Evolutionary conservation across 2,329 filamentous ascomycete genomes (phyloP).

Genomic region (Cryphonectria japonica): DNA sequence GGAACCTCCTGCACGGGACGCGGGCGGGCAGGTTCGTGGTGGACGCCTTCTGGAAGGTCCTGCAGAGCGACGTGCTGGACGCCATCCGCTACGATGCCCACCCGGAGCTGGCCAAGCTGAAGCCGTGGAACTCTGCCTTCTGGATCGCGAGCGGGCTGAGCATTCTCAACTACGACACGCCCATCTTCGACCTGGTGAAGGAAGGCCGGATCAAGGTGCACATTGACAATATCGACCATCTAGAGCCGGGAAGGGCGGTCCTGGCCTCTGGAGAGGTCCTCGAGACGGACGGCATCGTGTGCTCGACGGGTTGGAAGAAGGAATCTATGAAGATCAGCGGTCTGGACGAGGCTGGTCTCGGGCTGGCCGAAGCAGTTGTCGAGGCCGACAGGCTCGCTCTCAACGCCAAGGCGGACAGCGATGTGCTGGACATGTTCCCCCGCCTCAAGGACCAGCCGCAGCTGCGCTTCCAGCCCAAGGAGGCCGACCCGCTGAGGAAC

Average conservation of each 20-base stretch:
- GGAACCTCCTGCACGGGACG: slow-evolving; percentile 55
- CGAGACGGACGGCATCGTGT: slow-evolving; percentile 51
- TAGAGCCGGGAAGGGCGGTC: slow-evolving; percentile 45
- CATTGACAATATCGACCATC: slow-evolving; percentile 48
- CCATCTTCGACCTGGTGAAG: slow-evolving; percentile 55
- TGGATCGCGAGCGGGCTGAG: slow-evolving; percentile 56
- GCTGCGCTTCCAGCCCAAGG: slow-evolving; percentile 15
- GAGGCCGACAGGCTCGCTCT: slow-evolving; percentile 20
- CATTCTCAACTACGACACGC: slow-evolving; percentile 57
- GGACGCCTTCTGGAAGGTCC: slow-evolving; percentile 52
- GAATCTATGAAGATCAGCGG: slow-evolving; percentile 47
- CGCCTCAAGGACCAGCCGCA: slow-evolving; percentile 21
- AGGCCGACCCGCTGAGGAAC: slow-evolving; percentile 16
- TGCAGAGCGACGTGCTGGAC: slow-evolving; percentile 51
- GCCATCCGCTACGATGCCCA: slow-evolving; percentile 51
- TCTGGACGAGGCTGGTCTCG: slow-evolving; percentile 20
- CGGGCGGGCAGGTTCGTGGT: slow-evolving; percentile 52
- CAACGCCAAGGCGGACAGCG: slow-evolving; percentile 16
- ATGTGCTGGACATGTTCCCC: slow-evolving; percentile 16
- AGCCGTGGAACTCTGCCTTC: slow-evolving; percentile 46
- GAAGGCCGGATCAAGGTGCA: slow-evolving; percentile 52
- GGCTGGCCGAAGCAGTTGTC: slow-evolving; percentile 9
- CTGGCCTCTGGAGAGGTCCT: slow-evolving; percentile 47
- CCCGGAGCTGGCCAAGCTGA: slow-evolving; percentile 44
- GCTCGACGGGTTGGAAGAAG: slow-evolving; percentile 57